Evolutionary conservation across 331 rosid species (phyloP).

Genomic region (Malus hybrid): DNA sequence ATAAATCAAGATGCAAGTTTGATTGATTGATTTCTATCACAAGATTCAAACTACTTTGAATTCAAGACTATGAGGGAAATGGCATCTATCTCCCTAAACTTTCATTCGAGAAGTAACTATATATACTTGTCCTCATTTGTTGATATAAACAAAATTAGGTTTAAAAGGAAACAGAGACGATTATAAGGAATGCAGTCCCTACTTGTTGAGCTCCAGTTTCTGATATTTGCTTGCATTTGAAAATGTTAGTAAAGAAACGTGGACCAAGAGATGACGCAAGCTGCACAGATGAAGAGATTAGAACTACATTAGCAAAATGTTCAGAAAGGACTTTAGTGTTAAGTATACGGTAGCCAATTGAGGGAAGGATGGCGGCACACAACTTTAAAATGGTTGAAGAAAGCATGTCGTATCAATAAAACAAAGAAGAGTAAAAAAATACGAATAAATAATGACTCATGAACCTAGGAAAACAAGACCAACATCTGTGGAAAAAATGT

Average conservation of each 20-base stretch:
- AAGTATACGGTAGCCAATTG: background rate
- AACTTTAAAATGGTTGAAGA: background rate
- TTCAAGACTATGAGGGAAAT: slow-evolving; percentile 6
- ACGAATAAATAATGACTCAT: background rate
- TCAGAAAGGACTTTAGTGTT: background rate
- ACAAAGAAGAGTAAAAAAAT: background rate
- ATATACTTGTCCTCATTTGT: slow-evolving; percentile 2
- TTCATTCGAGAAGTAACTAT: background rate
- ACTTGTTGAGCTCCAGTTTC: slow-evolving; percentile 99
- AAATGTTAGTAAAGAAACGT: slow-evolving; percentile 84
- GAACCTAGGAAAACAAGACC: background rate
- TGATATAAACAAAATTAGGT: background rate
- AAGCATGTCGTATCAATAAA: background rate
- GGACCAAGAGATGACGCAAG: slow-evolving; percentile 98
- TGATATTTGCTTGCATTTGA: slow-evolving; percentile 97
- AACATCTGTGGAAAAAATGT: slow-evolving; percentile 9
- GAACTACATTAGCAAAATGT: background rate
- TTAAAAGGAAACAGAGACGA: background rate
- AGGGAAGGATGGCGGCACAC: background rate
- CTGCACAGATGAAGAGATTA: slow-evolving; percentile 40
- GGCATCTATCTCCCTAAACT: background rate
- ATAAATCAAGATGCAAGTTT: background rate
- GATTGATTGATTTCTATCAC: background rate
- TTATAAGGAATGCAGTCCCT: slow-evolving; percentile 10
- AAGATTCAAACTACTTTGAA: background rate